Base-by-base conservation (phyloP, 1,284 basidiomycete species). In the Ganoderma meredithae region DNA sequence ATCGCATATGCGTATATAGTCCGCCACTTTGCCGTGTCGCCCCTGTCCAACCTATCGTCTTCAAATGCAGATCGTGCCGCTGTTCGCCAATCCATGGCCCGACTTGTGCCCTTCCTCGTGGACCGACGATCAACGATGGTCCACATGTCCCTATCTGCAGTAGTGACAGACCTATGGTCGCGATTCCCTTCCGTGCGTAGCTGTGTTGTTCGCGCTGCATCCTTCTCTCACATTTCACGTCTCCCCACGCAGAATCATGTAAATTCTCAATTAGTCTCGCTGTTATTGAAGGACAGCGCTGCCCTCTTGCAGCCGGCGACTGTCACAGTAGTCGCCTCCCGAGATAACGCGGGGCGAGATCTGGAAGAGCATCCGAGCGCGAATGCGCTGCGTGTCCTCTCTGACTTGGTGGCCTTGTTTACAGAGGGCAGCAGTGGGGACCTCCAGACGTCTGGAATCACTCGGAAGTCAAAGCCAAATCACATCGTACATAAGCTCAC, bases 1-100 rank as follows among this genome's bases (percentile, higher is more conserved):
- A 81, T 93, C 60, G 85, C 88, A 15, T 94, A 94, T 74, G 82
- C 86, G 2, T 92, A 89, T 73, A 79, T 82, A 19, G 88, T 87
- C 33, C 88, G 92, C 9, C 84, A 84, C 72, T 78, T 94, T 43
- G 84, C 85, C 9, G 76, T 82, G 9, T 91, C 90, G 0, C 85
- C 89, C 0, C 78, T 94, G 55, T 83, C 84, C 0, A 62, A 72
- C 25, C 68, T 83, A 10, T 66, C 75, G 17, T 75, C 78, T 1
- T 80, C 81, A 10, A 79, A 83, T 47, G 75, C 82, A 9, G 87
- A 90, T 66, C 76, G 76, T 59, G 72, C 74, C 8, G 86, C 85
- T 70, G 85, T 86, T 2, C 82, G 81, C 36, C 77, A 79, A 15
- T 74, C 88, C 33, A 72, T 93, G 17, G 80, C 84, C 0, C 79